These are phyloP conservation scores for Papilionanthe hybrid DNA, from an alignment of 116 monocot species.

Conservation along the genomic window DNA sequence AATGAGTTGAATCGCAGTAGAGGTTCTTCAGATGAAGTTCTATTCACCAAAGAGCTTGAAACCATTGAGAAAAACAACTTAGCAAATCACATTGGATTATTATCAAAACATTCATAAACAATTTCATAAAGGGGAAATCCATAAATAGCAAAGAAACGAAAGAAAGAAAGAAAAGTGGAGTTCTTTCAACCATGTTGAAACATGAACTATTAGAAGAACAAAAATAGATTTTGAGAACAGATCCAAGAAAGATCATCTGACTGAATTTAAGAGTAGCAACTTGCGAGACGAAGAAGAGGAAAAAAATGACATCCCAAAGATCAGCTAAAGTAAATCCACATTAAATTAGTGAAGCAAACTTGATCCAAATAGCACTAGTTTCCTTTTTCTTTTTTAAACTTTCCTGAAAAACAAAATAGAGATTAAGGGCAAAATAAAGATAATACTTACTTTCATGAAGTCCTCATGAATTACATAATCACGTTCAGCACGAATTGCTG, in stretches of 20 bases:
- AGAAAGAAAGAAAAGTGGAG: not conserved
- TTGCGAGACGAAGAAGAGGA: not conserved
- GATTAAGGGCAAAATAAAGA: not conserved
- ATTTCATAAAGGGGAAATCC: not conserved
- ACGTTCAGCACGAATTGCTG: conserved; percentile 91
- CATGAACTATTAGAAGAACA: not conserved
- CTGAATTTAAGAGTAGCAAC: not conserved
- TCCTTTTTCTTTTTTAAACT: not conserved
- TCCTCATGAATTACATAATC: conserved; percentile 98
- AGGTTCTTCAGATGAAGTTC: too few species aligned
- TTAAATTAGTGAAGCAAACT: not conserved
- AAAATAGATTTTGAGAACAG: not conserved
- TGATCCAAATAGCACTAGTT: not conserved
- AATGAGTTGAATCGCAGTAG: too few species aligned
- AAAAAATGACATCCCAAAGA: not conserved
- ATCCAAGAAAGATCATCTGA: not conserved
- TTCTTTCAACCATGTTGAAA: not conserved
- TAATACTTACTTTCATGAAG: conserved; percentile 77
- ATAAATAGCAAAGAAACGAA: not conserved
- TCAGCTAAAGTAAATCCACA: not conserved
- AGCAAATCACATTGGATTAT: too few species aligned
- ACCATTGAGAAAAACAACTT: not conserved
- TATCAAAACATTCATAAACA: too few species aligned
- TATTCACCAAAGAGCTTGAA: not conserved
- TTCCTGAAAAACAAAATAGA: not conserved